phyloP scores from a whole-genome alignment of 345 rosid species.

The Corchorus capsularis region DNA sequence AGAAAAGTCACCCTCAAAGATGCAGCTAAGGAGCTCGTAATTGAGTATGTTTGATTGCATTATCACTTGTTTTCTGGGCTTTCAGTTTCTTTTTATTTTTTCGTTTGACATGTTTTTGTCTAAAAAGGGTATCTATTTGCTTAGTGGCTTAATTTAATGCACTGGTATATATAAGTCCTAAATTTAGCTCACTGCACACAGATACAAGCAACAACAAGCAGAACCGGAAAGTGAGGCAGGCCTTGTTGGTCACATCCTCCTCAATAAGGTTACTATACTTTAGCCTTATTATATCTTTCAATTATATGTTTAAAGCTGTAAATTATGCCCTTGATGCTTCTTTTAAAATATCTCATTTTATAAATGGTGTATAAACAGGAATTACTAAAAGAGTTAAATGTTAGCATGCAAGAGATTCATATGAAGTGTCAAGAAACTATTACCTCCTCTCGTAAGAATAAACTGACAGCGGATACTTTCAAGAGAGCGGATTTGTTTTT shows the following conservation, averaged over 20 bases:
- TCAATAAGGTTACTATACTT: conserved; percentile 54
- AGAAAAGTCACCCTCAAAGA: conserved; percentile 82
- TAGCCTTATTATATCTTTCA: conserved; percentile 20
- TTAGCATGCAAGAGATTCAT: conserved; percentile 56
- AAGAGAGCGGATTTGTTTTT: conserved; percentile 50
- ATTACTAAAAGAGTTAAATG: conserved; percentile 51
- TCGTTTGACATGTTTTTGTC: background rate
- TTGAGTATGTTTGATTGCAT: conserved; percentile 61
- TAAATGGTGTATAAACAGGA: conserved; percentile 37
- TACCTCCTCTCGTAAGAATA: conserved; percentile 60
- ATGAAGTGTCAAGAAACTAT: conserved; percentile 70
- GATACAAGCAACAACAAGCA: conserved; percentile 54
- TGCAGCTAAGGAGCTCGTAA: conserved; percentile 56
- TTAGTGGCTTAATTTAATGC: background rate
- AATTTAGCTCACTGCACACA: conserved; percentile 33
- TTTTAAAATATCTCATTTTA: conserved; percentile 19
- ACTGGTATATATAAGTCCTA: background rate
- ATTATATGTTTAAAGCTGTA: conserved; percentile 2
- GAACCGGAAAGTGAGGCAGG: conserved; percentile 53
- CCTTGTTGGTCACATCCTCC: conserved; percentile 81
- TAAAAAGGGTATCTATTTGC: conserved; percentile 1
- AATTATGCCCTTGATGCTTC: conserved; percentile 22
- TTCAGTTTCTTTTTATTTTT: background rate
- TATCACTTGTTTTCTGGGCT: background rate
- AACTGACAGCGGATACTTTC: conserved; percentile 50